Conservation (phyloP, 257 asterid species). For the Verbena officinalis region DNA sequence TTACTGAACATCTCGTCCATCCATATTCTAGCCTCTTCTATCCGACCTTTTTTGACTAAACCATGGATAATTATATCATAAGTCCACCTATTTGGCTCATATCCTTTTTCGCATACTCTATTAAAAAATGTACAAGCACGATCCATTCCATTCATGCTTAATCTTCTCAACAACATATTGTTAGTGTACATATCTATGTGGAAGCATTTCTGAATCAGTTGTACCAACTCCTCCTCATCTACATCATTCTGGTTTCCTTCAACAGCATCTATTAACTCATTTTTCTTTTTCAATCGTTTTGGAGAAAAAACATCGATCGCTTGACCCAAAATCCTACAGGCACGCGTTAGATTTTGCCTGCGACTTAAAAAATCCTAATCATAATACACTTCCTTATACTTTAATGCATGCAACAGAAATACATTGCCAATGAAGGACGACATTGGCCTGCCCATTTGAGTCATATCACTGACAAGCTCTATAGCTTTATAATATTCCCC, state of each 20-base stretch:
- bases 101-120: slow-evolving; percentile 49
- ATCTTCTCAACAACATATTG: slow-evolving; percentile 71
- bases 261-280: too few relatives aligned
- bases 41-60: slow-evolving; percentile 53
- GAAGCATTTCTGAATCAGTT: slow-evolving; percentile 57
- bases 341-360: slow-evolving; percentile 38
- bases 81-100: slow-evolving; percentile 75
- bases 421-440: slow-evolving; percentile 80
- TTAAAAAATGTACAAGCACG: slow-evolving; percentile 48
- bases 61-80: slow-evolving; percentile 59
- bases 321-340: slow-evolving; percentile 57
- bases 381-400: slow-evolving; percentile 35
- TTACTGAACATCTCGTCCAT: slow-evolving; percentile 53
- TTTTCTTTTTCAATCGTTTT: too few relatives aligned
- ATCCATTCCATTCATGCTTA: slow-evolving; percentile 42
- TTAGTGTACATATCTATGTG: slow-evolving; percentile 54
- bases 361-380: slow-evolving; percentile 50
- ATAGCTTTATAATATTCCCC: slow-evolving; percentile 48
- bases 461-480: slow-evolving; percentile 62
- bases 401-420: slow-evolving; percentile 66
- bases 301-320: slow-evolving; percentile 65
- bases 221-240: slow-evolving; percentile 55
- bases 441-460: slow-evolving; percentile 53
- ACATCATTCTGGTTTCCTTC: slow-evolving; percentile 39
- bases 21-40: slow-evolving; percentile 63